These are phyloP conservation scores for Xylaria multiplex DNA, from an alignment of 2,329 filamentous ascomycete genomes.

Conservation along the genomic window DNA sequence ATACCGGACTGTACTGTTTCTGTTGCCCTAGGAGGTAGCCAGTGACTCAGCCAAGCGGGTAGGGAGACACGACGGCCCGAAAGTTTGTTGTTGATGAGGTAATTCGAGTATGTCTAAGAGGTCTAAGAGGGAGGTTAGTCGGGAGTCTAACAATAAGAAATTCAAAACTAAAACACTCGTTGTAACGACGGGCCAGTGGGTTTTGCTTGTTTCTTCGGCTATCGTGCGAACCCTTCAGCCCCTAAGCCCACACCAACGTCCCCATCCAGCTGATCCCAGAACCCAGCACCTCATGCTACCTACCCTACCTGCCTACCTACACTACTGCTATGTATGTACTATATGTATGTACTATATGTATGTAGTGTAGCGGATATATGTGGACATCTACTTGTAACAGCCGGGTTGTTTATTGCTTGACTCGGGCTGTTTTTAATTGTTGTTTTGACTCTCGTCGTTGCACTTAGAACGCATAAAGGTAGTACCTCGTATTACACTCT, in stretches of 20 bases:
- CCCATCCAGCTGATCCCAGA: not conserved
- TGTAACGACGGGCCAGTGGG: slow-evolving; percentile 14
- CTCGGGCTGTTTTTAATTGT: slow-evolving; percentile 7
- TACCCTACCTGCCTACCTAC: too few relatives aligned
- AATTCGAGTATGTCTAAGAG: not conserved
- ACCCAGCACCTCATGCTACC: too few relatives aligned
- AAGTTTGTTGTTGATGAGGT: slow-evolving; percentile 25
- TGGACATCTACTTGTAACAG: slow-evolving; percentile 2
- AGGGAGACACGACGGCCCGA: slow-evolving; percentile 2
- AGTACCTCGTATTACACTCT: not conserved
- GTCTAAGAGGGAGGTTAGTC: not conserved
- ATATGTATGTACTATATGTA: not conserved
- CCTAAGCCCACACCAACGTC: slow-evolving; percentile 3
- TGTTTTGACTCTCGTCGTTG: not conserved
- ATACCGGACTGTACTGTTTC: too few relatives aligned
- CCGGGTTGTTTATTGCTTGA: slow-evolving; percentile 4
- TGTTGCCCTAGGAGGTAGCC: not conserved
- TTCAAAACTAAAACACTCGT: slow-evolving; percentile 17
- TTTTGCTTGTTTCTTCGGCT: slow-evolving; percentile 23
- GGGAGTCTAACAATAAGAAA: slow-evolving; percentile 12
- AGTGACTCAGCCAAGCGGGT: slow-evolving; percentile 11
- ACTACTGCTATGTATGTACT: slow-evolving; percentile 1
- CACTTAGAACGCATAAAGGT: not conserved
- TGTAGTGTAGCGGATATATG: too few relatives aligned
- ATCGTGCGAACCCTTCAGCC: slow-evolving; percentile 5